Base-by-base conservation (phyloP, 108 stramenopile species). In the Skeletonema grethae region DNA sequence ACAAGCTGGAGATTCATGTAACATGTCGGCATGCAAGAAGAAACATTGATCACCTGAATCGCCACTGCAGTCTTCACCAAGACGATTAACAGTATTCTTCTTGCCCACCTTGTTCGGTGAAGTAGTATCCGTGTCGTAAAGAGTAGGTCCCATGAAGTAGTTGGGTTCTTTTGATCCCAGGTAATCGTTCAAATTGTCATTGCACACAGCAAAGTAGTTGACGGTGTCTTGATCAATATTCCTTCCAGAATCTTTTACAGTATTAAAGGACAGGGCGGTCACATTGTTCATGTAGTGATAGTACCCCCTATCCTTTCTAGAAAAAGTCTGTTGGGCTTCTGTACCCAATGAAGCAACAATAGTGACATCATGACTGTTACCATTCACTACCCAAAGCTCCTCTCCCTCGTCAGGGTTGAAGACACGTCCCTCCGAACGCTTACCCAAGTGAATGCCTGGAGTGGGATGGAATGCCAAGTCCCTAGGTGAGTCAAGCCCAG, bases 201-300 rank as follows among this genome's bases (percentile, higher is more conserved):
- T 82, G 60, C 85, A 85, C 2, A 82, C 68, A 3, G 85, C 77
- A 67, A 82, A 85, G 69, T 72, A 82, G 35, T 77, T 80, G 72
- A 85, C 75, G 3, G 82, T 66, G 48, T 85, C 85, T 15, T 78
- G 77, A 43, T 79, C 77, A 25, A 28, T n/a, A 22, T 50, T 63
- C 28, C 85, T 61, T 4, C 73, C 75, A 18, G 77, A 75, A 29
- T 72, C 72, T 7, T 68, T 41, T 11, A 85, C 85, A 5, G 22
- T 53, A 63, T 85, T 85, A 53, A 85, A 85, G 22, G 81, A 64
- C n/a, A 85, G 34, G 13, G 85, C 85, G 8, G 85, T 82, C 2
- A 69, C 69, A 35, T 83, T 83, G 43, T 79, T 82, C 80, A 82
- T 82, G 57, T 85, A 85, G 41, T 85, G 85, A 57, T 80, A 85